Evolutionary conservation across 805 yeast genomes (phyloP).

Genomic region (Candida patagonica): DNA sequence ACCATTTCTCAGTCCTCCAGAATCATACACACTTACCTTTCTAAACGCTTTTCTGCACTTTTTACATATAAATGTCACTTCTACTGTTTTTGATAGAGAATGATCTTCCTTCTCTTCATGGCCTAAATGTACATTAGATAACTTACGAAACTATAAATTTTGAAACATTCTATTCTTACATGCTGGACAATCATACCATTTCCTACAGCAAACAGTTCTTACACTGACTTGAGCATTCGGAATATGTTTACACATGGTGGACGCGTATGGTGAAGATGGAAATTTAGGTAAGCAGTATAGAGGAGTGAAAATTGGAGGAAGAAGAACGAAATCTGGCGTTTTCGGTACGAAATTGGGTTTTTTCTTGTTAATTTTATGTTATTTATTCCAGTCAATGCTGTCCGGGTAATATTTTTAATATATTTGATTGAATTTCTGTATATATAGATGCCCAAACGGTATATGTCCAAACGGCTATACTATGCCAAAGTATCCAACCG

Average conservation of each 20-base stretch:
- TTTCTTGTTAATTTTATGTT: too few relatives aligned
- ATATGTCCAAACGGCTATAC: too few relatives aligned
- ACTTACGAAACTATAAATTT: neutral
- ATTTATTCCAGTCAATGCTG: too few relatives aligned
- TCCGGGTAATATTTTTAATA: too few relatives aligned
- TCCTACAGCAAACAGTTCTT: slow-evolving; percentile 25
- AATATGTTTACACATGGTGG: slow-evolving; percentile 25
- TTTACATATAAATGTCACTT: slow-evolving; percentile 26
- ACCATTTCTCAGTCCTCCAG: neutral
- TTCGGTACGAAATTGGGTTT: too few relatives aligned
- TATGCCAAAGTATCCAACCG: too few relatives aligned
- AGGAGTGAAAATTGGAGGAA: too few relatives aligned
- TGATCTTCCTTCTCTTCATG: slow-evolving; percentile 26
- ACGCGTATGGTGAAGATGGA: too few relatives aligned
- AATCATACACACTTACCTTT: slow-evolving; percentile 13
- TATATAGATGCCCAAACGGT: too few relatives aligned
- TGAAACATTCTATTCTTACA: slow-evolving; percentile 15
- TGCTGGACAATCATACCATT: slow-evolving; percentile 29
- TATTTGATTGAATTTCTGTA: too few relatives aligned
- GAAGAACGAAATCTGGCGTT: too few relatives aligned
- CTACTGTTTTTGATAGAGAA: slow-evolving; percentile 23
- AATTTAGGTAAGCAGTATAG: too few relatives aligned
- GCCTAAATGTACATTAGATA: slow-evolving; percentile 10
- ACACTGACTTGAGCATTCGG: slow-evolving; percentile 29
- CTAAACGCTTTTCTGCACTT: slow-evolving; percentile 28